These are phyloP conservation scores for Yarrowia sp. DNA, from an alignment of 805 yeast genomes.

Conservation along the genomic window DNA sequence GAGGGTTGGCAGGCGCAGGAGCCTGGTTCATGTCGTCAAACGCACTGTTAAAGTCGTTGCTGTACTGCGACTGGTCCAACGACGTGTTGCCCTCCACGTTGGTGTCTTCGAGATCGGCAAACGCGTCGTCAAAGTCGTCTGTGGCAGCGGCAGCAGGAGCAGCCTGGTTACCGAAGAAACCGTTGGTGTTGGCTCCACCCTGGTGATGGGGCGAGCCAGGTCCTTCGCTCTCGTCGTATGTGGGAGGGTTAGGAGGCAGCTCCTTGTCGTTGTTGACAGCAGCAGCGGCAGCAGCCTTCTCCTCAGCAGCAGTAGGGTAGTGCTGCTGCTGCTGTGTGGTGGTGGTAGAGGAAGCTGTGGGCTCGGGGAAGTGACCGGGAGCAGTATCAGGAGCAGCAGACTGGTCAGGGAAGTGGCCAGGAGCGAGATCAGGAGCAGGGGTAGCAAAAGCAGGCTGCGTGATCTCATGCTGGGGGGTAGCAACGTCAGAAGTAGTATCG, in stretches of 20 bases:
- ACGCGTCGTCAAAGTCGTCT: constrained; percentile 46
- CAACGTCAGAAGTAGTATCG: constrained; percentile 65
- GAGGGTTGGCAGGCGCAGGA: constrained; percentile 28
- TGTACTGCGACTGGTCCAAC: constrained; percentile 6
- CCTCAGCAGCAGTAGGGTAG: constrained; percentile 41
- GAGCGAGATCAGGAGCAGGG: constrained; percentile 38
- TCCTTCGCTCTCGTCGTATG: constrained; percentile 28
- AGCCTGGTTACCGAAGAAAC: constrained; percentile 7
- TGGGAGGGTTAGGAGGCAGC: constrained; percentile 35
- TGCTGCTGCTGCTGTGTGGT: not conserved
- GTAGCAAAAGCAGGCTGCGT: constrained; percentile 56
- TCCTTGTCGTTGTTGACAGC: constrained; percentile 28
- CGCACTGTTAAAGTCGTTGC: constrained; percentile 41
- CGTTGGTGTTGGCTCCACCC: not conserved
- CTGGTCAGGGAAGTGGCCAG: constrained; percentile 41
- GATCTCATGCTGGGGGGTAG: constrained; percentile 29
- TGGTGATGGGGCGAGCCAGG: constrained; percentile 7
- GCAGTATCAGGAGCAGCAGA: constrained; percentile 42
- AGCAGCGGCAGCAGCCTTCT: constrained; percentile 38
- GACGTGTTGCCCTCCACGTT: constrained; percentile 39
- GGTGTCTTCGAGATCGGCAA: constrained; percentile 43
- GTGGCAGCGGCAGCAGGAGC: not conserved
- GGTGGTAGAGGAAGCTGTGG: not conserved
- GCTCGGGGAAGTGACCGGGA: not conserved
- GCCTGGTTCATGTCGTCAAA: constrained; percentile 42